A percentile compares a stretch with the other conserved stretches of the same genome.
Conservation (phyloP, 2,329 filamentous ascomycete genomes). For the Curvularia sp. region DNA sequence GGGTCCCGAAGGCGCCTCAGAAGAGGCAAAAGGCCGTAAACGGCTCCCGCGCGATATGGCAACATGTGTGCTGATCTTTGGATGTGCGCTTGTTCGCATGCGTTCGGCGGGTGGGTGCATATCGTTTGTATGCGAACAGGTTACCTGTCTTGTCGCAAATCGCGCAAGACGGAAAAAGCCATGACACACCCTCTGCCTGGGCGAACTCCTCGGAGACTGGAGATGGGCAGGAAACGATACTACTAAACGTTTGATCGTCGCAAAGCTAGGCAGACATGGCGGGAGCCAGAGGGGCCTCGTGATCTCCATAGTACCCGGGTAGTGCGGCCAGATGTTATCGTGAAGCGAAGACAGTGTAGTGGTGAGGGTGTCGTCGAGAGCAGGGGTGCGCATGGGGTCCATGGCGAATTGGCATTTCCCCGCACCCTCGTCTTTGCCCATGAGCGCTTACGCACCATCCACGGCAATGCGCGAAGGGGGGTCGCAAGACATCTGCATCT, state of each 20-base stretch:
- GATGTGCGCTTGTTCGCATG: conserved; percentile 3
- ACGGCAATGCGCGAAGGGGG: conserved; percentile 1
- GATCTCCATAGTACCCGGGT: conserved; percentile 7
- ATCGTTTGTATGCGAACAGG: conserved; percentile 5
- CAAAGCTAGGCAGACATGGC: background rate
- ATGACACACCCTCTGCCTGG: background rate
- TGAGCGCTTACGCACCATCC: conserved; percentile 5
- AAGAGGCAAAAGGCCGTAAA: conserved; percentile 1
- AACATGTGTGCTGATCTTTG: background rate
- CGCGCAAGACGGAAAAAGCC: conserved; percentile 7
- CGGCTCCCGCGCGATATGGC: conserved; percentile 10
- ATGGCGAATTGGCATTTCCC: conserved; percentile 5
- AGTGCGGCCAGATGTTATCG: conserved; percentile 1
- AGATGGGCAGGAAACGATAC: background rate
- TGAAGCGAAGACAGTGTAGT: background rate
- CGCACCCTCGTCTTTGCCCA: conserved; percentile 1
- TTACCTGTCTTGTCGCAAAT: background rate
- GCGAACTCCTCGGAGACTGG: background rate
- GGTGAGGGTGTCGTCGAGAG: conserved; percentile 4
- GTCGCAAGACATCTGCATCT: background rate
- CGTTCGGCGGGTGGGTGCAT: conserved; percentile 7
- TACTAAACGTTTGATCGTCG: conserved; percentile 1
- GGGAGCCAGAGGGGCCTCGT: conserved; percentile 1
- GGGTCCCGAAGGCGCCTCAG: conserved; percentile 4
- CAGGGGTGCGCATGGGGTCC: background rate